Evolutionary conservation across 208 protist species (phyloP), one percentile per base, ranked within the genome.

Genomic region (Lotmaria passim): DNA sequence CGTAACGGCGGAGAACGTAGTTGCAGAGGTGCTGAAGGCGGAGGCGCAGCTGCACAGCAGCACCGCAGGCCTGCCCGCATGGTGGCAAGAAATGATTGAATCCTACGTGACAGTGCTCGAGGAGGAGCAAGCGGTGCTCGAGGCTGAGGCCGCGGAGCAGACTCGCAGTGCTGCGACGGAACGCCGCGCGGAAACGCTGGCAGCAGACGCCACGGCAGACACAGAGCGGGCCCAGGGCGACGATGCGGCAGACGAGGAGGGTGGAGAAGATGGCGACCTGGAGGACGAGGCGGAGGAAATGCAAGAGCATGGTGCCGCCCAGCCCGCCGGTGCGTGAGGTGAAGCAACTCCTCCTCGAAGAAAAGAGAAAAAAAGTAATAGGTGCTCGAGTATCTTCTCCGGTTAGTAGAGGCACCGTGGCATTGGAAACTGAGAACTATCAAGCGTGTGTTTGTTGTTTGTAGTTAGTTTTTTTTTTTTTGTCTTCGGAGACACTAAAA

Each of bases 21-120:
- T 69, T 0, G 58, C 44, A 8, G 73, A 78, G 36, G 73, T 78
- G 65, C 73, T 78, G n/a, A 62, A 48, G 50, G 41, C 73, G 10
- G 71, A 77, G 71, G 55, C 36, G 46, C 2, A 23, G 44, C 23
- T 61, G 38, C 59, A 51, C 38, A 44, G 33, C 28, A 50, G 15
- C 23, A 38, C 65, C 8, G 73, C 73, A 0, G 56, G 51, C 3
- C 47, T 78, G 64, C 75, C 79, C 15, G 65, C 41, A 23, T 90
- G 87, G 83, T 91, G 86, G 90, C 43, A 76, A 47, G 51, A 51
- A 6, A 83, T 87, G 71, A 43, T 90, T 2, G 58, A 50, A 19
- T 63, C 78, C 12, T 83, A 92, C 55, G 69, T 90, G 41, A 79
- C 76, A 33, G 75, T 67, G 39, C 38, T 91, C 0, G 69, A 52